A percentile compares a stretch with the other conserved stretches of the same genome.
phyloP scores from a whole-genome alignment of 805 yeast species.

The Pichia phayaonensis region DNA sequence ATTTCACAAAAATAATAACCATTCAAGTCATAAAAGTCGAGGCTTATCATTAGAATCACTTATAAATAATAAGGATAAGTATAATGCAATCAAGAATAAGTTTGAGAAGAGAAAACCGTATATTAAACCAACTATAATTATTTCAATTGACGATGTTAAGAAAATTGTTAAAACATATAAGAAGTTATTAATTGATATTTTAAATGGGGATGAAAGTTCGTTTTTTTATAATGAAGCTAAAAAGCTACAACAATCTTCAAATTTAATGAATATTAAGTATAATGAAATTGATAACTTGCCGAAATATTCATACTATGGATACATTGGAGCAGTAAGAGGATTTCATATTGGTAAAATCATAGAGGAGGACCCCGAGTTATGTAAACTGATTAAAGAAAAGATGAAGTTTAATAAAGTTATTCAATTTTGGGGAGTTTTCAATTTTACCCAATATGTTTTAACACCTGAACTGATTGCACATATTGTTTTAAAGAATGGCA shows the following conservation, averaged over 20 bases:
- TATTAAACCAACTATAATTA: conserved; percentile 13
- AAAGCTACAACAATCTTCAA: conserved; percentile 31
- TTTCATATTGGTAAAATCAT: conserved; percentile 40
- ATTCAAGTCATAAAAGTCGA: neutral
- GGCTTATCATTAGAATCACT: neutral
- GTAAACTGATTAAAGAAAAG: conserved; percentile 24
- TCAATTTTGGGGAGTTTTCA: conserved; percentile 52
- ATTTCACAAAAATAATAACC: neutral
- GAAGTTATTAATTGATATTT: conserved; percentile 14
- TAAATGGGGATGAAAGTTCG: conserved; percentile 38
- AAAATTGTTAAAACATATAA: conserved; percentile 8
- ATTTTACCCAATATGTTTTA: conserved; percentile 50
- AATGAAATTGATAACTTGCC: conserved; percentile 40
- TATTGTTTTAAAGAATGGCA: conserved; percentile 41
- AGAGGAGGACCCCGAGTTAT: conserved; percentile 20
- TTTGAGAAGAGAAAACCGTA: conserved; percentile 11
- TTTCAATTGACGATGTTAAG: conserved; percentile 7
- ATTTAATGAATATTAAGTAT: conserved; percentile 36
- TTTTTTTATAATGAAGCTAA: conserved; percentile 45
- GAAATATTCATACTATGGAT: conserved; percentile 49
- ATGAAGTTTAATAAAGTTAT: conserved; percentile 36
- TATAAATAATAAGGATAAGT: conserved; percentile 4
- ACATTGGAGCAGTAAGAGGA: conserved; percentile 53
- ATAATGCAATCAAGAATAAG: conserved; percentile 12
- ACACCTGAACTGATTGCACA: conserved; percentile 56